A percentile compares a stretch with the other conserved stretches of the same genome.
Conservation (phyloP, 805 yeast species). For the Wickerhamomyces rabaulensis region DNA sequence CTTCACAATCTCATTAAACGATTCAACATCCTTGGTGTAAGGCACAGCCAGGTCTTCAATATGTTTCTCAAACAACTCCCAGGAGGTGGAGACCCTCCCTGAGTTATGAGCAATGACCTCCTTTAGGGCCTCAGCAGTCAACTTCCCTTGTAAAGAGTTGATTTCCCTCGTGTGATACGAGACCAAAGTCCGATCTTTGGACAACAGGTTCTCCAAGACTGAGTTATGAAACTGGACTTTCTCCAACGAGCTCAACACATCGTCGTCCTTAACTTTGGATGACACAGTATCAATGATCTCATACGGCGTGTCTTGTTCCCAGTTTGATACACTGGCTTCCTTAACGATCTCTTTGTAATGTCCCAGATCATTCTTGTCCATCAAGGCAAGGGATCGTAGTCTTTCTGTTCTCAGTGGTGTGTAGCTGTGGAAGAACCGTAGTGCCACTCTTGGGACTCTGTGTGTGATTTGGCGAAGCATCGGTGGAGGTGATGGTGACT, state of each 20-base stretch:
- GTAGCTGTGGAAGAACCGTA: too few relatives aligned
- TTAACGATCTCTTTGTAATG: not conserved
- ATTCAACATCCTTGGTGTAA: conserved; percentile 4
- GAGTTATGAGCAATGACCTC: conserved; percentile 41
- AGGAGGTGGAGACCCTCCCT: conserved; percentile 46
- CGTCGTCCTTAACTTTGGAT: conserved; percentile 1
- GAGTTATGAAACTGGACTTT: conserved; percentile 15
- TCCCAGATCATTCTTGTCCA: too few relatives aligned
- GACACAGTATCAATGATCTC: not conserved
- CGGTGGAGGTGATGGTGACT: too few relatives aligned
- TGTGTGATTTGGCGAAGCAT: too few relatives aligned
- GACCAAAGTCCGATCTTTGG: conserved; percentile 27
- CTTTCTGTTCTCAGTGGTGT: too few relatives aligned
- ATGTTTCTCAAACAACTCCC: conserved; percentile 38
- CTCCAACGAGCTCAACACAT: not conserved
- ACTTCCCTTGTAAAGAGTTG: not conserved
- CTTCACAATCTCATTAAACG: conserved; percentile 17
- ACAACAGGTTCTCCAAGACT: conserved; percentile 15
- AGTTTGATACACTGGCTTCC: not conserved
- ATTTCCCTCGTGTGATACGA: conserved; percentile 25
- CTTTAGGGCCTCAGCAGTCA: conserved; percentile 22
- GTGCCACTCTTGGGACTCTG: too few relatives aligned
- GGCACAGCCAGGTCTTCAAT: conserved; percentile 6
- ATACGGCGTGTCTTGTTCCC: not conserved
- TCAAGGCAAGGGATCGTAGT: too few relatives aligned